Percentiles rank a stretch among this genome's conserved stretches.
Evolutionary conservation across 202 grass and related monocot species (phyloP).

Genomic region (Dendrocalamus latiflorus): DNA sequence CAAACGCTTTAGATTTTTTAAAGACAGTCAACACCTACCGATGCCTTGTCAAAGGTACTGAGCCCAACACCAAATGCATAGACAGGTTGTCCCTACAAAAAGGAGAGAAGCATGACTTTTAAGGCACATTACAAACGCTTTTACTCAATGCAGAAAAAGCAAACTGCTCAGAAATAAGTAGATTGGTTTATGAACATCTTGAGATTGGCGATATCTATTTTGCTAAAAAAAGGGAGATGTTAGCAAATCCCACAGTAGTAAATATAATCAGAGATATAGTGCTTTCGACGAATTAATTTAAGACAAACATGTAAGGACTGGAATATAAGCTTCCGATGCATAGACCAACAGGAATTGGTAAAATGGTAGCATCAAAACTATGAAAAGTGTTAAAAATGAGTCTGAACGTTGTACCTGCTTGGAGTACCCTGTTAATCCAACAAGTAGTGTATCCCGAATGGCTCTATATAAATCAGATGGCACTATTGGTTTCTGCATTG

Average conservation of each 20-base stretch:
- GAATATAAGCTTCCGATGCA: not conserved
- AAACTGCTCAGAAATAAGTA: not conserved
- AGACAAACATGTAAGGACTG: not conserved
- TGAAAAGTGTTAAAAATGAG: not conserved
- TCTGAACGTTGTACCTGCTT: conserved; percentile 56
- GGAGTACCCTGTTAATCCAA: conserved; percentile 88
- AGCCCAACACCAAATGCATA: conserved; percentile 95
- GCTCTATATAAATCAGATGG: conserved; percentile 68
- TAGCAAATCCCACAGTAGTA: not conserved
- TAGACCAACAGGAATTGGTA: not conserved
- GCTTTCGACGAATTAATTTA: not conserved
- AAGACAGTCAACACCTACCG: conserved; percentile 44
- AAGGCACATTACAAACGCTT: conserved; percentile 1
- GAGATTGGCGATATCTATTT: not conserved
- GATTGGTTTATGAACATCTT: not conserved
- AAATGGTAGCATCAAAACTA: conserved; percentile 3
- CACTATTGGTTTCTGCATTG: conserved; percentile 78
- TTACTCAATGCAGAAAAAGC: not conserved
- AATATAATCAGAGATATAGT: not conserved
- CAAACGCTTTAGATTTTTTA: not conserved
- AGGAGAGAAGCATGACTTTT: conserved; percentile 26
- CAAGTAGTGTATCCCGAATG: conserved; percentile 74
- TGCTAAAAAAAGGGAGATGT: not conserved
- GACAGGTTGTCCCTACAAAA: conserved; percentile 80
- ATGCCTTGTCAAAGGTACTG: conserved; percentile 86